Conservation (phyloP, 1,284 basidiomycete species). For the Sporisorium sorghi region DNA sequence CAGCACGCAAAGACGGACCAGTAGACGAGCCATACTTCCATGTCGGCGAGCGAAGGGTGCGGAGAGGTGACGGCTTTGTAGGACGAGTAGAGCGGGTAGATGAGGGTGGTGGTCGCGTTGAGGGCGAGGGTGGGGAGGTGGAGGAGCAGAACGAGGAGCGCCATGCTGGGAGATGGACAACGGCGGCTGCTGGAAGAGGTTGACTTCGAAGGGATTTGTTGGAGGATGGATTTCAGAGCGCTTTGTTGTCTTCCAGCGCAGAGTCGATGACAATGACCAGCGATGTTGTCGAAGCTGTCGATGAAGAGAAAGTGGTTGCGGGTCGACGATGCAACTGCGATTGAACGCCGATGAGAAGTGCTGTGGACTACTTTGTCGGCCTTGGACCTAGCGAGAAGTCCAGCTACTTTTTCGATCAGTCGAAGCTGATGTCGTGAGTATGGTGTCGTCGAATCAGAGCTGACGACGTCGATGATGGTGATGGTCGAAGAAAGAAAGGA, state of each 20-base stretch:
- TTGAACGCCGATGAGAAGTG: not conserved
- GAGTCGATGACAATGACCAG: not conserved
- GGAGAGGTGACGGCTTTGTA: constrained; percentile 59
- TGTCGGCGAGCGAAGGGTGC: constrained; percentile 55
- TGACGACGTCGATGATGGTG: no score
- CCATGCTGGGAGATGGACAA: no score
- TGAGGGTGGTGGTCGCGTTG: constrained; percentile 44
- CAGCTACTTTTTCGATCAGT: no score
- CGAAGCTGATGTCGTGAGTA: no score
- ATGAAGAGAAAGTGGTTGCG: not conserved
- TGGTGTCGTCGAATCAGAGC: no score
- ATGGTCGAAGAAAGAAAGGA: no score
- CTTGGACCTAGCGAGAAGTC: no score
- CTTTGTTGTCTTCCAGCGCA: no score
- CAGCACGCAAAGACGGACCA: constrained; percentile 61
- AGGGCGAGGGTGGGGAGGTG: constrained; percentile 56
- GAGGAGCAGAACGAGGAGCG: constrained; percentile 52
- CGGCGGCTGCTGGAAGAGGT: no score
- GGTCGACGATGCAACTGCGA: not conserved
- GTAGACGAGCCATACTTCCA: constrained; percentile 65
- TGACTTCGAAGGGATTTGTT: no score
- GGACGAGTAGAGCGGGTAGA: constrained; percentile 62
- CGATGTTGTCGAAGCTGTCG: not conserved
- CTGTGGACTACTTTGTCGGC: not conserved
- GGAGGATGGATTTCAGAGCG: no score